phyloP scores from a whole-genome alignment of 768 basidiomycete species.

The Agaricus blazei region DNA sequence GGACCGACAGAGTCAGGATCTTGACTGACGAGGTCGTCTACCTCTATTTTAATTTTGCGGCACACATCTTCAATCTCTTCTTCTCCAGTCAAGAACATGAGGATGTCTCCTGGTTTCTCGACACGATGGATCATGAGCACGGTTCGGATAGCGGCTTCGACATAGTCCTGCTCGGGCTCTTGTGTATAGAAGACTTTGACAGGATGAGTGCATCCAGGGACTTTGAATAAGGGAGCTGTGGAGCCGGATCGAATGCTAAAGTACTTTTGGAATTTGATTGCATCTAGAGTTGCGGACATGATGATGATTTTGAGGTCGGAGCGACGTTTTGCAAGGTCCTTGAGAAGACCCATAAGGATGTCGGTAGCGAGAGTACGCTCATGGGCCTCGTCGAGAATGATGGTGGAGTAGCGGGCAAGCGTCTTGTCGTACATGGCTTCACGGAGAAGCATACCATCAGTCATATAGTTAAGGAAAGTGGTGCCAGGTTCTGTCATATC shows the following conservation, averaged over 20 bases:
- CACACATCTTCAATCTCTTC: conserved; percentile 98
- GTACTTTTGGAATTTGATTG: conserved; percentile 95
- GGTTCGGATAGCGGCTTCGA: conserved; percentile 94
- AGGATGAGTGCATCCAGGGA: conserved; percentile 90
- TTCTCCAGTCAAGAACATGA: conserved; percentile 96
- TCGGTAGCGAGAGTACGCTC: conserved; percentile 97
- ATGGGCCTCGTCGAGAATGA: conserved; percentile 98
- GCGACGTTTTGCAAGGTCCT: conserved; percentile 74
- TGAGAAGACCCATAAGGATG: conserved; percentile 96
- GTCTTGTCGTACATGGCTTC: conserved; percentile 97
- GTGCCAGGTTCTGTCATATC: conserved; percentile 88
- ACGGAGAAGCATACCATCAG: conserved; percentile 97
- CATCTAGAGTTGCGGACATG: conserved; percentile 98
- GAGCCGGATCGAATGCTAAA: conserved; percentile 52
- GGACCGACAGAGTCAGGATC: conserved; percentile 80
- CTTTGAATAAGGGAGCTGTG: conserved; percentile 78
- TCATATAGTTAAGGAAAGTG: conserved; percentile 99
- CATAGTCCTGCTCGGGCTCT: conserved; percentile 91
- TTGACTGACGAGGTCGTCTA: conserved; percentile 72
- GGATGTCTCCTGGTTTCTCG: conserved; percentile 88
- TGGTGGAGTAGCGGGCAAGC: conserved; percentile 88
- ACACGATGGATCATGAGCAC: conserved; percentile 96
- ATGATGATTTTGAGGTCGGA: conserved; percentile 92
- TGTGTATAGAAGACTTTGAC: conserved; percentile 95
- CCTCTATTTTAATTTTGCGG: conserved; percentile 86